Base-by-base conservation (phyloP, 2,329 filamentous ascomycete species). In the Nemania diffusa region DNA sequence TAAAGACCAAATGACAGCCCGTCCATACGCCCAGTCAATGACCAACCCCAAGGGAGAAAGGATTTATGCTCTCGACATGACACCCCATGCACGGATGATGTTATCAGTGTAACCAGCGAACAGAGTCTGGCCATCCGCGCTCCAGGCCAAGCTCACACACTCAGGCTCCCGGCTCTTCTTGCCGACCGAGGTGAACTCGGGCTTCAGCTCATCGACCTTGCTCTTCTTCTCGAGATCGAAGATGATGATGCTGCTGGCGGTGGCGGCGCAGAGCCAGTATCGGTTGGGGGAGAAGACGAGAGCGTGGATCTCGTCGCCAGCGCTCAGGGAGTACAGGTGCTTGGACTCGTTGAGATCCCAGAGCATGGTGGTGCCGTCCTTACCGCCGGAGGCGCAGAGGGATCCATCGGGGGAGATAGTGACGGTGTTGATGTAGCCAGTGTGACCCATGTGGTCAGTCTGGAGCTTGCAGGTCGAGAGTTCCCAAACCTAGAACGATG, bases 171-270 rank as follows among this genome's bases (percentile, higher is more conserved):
- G 91, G 90, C 91, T 94, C 93, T 98, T 98, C 93, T 97, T 97
- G 87, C 94, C 93, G 82, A 94, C 91, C 82, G 94, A 89, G 81
- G 94, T 88, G 88, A 96, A 97, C 84, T 99, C 96, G 77, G 95
- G 95, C 92, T 97, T 97, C 84, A 99, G 91, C 91, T 98, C 96
- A 80, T 98, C 95, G 81, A 98, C 95, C 92, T 97, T 98, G 92
- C 91, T 97, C 94, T 99, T 99, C 94, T 99, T 99, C 93, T 99
- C 96, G 77, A 99, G 91, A 82, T 99, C 96, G 87, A 99, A 99
- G 90, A 99, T 98, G 90, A 97, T 97, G 90, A 99, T 98, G 90
- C 90, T 94, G 87, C 90, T 93, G 81, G 93, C 89, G 73, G 96
- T 99, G 82, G 96, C 96, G 81, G 96, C 96, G 90, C 96, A 99